Conservation (phyloP, 257 asterid species). For the Lithospermum erythrorhizon region DNA sequence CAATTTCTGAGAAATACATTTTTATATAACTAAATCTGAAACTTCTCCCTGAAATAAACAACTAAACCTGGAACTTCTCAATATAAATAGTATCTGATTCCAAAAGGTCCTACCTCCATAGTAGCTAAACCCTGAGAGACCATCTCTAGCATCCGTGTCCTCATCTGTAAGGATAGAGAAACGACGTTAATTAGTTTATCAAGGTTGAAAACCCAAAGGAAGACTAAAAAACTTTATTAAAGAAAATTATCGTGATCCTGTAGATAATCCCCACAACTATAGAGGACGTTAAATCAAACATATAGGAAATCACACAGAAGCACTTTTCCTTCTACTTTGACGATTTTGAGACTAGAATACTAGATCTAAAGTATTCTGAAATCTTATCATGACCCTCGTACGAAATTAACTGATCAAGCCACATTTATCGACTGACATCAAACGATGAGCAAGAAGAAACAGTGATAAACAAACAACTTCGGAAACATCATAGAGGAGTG, state of each 20-base stretch:
- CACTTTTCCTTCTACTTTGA: too few species aligned
- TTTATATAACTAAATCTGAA: too few species aligned
- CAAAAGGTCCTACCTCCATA: slow-evolving; percentile 53
- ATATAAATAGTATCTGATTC: slow-evolving; percentile 9
- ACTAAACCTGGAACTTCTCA: not conserved
- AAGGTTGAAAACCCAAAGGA: not conserved
- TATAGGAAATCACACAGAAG: not conserved
- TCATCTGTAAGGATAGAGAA: slow-evolving; percentile 31
- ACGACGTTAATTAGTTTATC: slow-evolving; percentile 1
- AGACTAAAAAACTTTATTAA: too few species aligned
- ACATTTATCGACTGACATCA: not conserved
- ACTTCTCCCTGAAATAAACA: not conserved
- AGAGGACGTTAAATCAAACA: not conserved
- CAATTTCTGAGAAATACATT: not conserved
- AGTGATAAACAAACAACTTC: too few species aligned
- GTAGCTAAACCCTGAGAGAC: slow-evolving; percentile 80
- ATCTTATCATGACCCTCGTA: not conserved
- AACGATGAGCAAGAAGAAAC: not conserved
- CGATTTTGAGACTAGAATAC: too few species aligned
- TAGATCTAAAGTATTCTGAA: not conserved
- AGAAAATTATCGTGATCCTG: too few species aligned
- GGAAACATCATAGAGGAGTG: too few species aligned
- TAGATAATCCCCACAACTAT: not conserved
- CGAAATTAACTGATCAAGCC: not conserved
- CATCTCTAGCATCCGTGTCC: slow-evolving; percentile 89